Evolutionary conservation across 345 rosid genomes (phyloP), one percentile per base, ranked within the genome.

Genomic region (Lumnitzera littorea): DNA sequence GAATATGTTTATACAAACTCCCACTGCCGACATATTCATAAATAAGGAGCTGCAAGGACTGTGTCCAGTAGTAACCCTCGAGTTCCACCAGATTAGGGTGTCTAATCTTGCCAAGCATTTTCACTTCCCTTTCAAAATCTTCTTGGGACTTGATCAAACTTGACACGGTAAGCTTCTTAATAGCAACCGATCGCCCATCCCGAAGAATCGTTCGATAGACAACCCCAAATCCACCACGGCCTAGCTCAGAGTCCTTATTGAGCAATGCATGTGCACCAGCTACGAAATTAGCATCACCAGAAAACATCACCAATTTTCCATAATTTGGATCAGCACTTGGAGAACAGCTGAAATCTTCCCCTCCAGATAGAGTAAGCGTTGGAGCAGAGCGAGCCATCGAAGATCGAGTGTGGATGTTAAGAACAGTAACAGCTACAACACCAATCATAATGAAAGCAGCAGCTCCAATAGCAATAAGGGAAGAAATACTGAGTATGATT

Each of bases 201-300:
- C 78, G 77, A 47, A 95, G 88, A 56, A 71, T 65, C 15, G 99
- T 85, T 57, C 57, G 84, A 67, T 95, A 95, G 58, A 95, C 99
- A 46, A 89, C 91, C 48, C 99, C 99, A 31, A 95, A 95, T 25
- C 97, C 99, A 7, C 99, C 99, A 25, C 91, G 96, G 3, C 99
- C 99, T n/a, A 95, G 73, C 70, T 88, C 97, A 11, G 95, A 82
- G 65, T 95, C 97, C 84, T 95, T 90, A 77, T 83, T 90, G 46
- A 94, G 97, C 78, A 94, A 70, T 1, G 87, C 95, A 55, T 88
- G 84, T 2, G 92, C 82, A 15, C 96, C 96, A 4, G 82, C 76
- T 48, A 76, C 84, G 66, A 90, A 88, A 63, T 85, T 89, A 13
- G 91, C 92, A 15, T 84, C 89, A 3, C 91, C 95, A 11, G 96